Percentiles rank a stretch among this genome's conserved stretches.
Conservation (phyloP, 768 basidiomycete genomes). For the Daedaleopsis sinensis region DNA sequence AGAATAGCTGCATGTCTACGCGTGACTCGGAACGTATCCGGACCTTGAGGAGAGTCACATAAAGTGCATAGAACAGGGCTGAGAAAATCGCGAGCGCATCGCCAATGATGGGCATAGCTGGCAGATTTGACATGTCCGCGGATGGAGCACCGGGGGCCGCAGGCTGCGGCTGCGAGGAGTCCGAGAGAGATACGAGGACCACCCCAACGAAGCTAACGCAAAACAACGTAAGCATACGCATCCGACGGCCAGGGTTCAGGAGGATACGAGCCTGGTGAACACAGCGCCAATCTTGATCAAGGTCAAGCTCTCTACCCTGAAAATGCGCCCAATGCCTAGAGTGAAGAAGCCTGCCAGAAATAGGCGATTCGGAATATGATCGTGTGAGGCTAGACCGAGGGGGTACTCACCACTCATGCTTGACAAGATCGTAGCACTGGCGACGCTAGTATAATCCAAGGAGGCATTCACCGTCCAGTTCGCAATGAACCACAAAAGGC, state of each 20-base stretch:
- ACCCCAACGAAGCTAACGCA: conserved; percentile 71
- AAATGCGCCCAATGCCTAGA: conserved; percentile 78
- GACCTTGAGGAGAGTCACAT: conserved; percentile 89
- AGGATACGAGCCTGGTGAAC: conserved; percentile 61
- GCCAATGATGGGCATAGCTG: conserved; percentile 58
- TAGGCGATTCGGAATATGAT: neutral
- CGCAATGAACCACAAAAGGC: conserved; percentile 90
- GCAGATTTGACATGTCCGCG: conserved; percentile 23
- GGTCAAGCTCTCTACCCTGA: conserved; percentile 79
- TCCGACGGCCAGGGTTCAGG: neutral
- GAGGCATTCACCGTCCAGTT: conserved; percentile 91
- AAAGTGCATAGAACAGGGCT: conserved; percentile 85
- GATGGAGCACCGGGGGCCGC: conserved; percentile 19
- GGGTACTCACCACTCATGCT: conserved; percentile 75
- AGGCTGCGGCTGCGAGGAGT: conserved; percentile 47
- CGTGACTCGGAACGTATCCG: conserved; percentile 79
- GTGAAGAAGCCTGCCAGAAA: conserved; percentile 84
- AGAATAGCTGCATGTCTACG: conserved; percentile 92
- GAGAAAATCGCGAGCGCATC: conserved; percentile 86
- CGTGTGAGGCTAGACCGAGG: neutral
- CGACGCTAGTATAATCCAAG: conserved; percentile 89
- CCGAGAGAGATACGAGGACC: conserved; percentile 85
- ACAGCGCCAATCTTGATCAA: conserved; percentile 78
- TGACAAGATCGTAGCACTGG: conserved; percentile 87
- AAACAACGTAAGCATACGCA: neutral